A percentile compares a stretch with the other conserved stretches of the same genome.
phyloP scores from a whole-genome alignment of 257 asterid genomes.

The Leptodermis oblonga region DNA sequence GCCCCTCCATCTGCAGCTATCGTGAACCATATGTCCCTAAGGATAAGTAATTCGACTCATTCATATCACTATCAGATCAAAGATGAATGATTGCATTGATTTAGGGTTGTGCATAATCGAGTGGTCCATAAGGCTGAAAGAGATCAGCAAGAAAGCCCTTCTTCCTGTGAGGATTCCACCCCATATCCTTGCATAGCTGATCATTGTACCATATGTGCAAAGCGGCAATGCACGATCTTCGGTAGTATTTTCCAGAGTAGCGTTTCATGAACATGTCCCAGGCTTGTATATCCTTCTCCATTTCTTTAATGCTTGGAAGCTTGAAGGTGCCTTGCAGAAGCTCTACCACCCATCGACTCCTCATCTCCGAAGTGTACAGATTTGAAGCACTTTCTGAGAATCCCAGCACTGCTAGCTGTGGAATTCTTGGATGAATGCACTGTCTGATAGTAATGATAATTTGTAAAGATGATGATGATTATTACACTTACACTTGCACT shows the following conservation, averaged over 20 bases:
- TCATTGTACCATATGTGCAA: slow-evolving; percentile 48
- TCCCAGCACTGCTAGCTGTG: slow-evolving; percentile 49
- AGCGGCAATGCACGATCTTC: slow-evolving; percentile 34
- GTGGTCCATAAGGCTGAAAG: slow-evolving; percentile 50
- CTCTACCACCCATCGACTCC: slow-evolving; percentile 41
- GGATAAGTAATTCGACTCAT: too few relatives aligned
- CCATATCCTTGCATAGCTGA: slow-evolving; percentile 54
- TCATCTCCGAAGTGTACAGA: slow-evolving; percentile 41
- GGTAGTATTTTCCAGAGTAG: slow-evolving; percentile 28
- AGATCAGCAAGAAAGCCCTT: slow-evolving; percentile 33
- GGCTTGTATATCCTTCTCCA: slow-evolving; percentile 34
- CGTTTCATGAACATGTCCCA: slow-evolving; percentile 42
- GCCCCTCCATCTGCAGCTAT: too few relatives aligned
- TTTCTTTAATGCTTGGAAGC: slow-evolving; percentile 39
- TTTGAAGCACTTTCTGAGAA: slow-evolving; percentile 43
- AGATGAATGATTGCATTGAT: too few relatives aligned
- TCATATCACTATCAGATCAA: too few relatives aligned
- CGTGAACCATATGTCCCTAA: too few relatives aligned
- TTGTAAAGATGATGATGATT: background rate
- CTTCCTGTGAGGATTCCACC: slow-evolving; percentile 39
- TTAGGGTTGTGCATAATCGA: slow-evolving; percentile 26
- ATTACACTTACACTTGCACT: background rate
- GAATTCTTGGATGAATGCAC: slow-evolving; percentile 46
- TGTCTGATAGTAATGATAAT: slow-evolving; percentile 22
- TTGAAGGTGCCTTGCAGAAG: slow-evolving; percentile 41